phyloP scores from a whole-genome alignment of 192 early-diverging fungal species.

The Coemansia sp. region DNA sequence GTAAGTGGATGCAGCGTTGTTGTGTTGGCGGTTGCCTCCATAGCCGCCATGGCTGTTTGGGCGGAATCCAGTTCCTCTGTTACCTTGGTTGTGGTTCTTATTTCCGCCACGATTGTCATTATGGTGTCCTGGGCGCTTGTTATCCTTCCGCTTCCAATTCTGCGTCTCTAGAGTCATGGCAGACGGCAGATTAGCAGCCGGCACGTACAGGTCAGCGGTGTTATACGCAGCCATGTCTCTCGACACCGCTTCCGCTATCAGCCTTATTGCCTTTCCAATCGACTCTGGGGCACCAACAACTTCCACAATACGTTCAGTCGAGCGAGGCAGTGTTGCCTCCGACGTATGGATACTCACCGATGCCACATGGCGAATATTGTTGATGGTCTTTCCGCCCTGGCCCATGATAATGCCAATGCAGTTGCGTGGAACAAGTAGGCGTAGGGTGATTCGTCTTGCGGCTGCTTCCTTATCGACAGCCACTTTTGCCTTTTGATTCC shows the following conservation, averaged over 20 bases:
- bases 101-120: conserved; percentile 18
- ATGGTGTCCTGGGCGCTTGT: conserved; percentile 20
- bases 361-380: conserved; percentile 40
- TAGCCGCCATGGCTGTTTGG: conserved; percentile 11
- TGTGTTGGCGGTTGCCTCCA: conserved; percentile 3
- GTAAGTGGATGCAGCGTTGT: conserved; percentile 1
- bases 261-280: conserved; percentile 39
- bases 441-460: conserved; percentile 21
- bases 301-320: conserved; percentile 48
- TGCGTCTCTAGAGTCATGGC: conserved; percentile 53
- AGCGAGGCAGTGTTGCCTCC: conserved; percentile 41
- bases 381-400: conserved; percentile 51
- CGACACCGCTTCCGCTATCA: conserved; percentile 38
- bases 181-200: conserved; percentile 46
- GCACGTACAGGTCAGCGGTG: conserved; percentile 43
- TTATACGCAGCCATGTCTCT: conserved; percentile 42
- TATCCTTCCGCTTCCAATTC: conserved; percentile 40
- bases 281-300: conserved; percentile 36
- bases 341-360: conserved; percentile 50
- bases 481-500: conserved; percentile 3
- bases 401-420: conserved; percentile 58
- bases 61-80: conserved; percentile 17
- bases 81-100: conserved; percentile 12
- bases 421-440: conserved; percentile 51
- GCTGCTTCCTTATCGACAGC: conserved; percentile 7